A percentile compares a stretch with the other conserved stretches of the same genome.
Conservation (phyloP, 2,329 filamentous ascomycete species). For the Fonsecaea pugnacius region DNA sequence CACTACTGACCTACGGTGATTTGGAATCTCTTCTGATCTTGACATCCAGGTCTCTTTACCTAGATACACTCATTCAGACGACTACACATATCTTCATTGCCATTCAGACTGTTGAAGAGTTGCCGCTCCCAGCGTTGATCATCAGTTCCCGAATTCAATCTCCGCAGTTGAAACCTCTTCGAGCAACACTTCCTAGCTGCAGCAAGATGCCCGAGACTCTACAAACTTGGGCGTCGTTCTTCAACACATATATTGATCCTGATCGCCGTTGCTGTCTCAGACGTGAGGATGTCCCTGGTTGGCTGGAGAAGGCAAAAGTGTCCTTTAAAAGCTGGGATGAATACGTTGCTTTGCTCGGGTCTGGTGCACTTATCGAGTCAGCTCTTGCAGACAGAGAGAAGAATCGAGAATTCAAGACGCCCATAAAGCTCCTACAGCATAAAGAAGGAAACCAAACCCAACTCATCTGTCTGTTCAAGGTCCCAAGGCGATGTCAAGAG, state of each 20-base stretch:
- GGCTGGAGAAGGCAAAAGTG: not conserved
- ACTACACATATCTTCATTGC: not conserved
- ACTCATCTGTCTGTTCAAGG: not conserved
- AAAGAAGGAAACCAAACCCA: not conserved
- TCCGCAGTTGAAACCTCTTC: too few species aligned
- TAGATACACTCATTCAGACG: not conserved
- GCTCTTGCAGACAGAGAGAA: not conserved
- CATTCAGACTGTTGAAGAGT: not conserved
- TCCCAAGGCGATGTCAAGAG: not conserved
- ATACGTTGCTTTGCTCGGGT: constrained; percentile 7
- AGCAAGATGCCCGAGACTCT: not conserved
- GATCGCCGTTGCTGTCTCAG: not conserved
- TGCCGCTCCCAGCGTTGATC: too few species aligned
- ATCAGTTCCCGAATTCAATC: too few species aligned
- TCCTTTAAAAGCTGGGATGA: constrained; percentile 5
- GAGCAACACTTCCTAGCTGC: not conserved
- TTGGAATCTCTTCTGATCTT: not conserved
- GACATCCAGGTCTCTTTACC: not conserved
- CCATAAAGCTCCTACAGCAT: not conserved
- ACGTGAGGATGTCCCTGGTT: not conserved
- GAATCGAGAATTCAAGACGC: not conserved
- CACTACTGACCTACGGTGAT: not conserved
- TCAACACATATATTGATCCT: not conserved
- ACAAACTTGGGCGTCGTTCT: not conserved
- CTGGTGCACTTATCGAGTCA: not conserved